Evolutionary conservation across 2,329 filamentous ascomycete genomes (phyloP).

Genomic region (Sporothrix humicola): DNA sequence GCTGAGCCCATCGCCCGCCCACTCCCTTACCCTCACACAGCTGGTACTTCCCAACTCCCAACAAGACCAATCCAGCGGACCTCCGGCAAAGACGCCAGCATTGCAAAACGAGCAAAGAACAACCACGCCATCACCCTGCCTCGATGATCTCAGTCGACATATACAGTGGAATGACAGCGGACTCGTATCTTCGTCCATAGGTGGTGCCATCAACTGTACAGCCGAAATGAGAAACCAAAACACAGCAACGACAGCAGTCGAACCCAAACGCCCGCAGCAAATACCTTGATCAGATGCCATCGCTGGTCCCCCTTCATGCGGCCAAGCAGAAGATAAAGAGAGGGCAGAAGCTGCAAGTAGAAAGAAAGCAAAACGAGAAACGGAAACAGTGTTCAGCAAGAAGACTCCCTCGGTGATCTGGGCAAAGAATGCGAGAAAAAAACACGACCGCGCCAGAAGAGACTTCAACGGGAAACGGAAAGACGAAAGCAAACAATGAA

Average conservation of each 20-base stretch:
- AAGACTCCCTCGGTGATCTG: slow-evolving; percentile 34
- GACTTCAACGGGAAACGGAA: slow-evolving; percentile 26
- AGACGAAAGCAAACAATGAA: not conserved
- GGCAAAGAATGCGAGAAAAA: not conserved
- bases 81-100: slow-evolving; percentile 31
- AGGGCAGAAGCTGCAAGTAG: slow-evolving; percentile 10
- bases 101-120: slow-evolving; percentile 22
- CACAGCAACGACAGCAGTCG: not conserved
- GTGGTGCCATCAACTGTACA: slow-evolving; percentile 32
- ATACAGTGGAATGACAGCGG: slow-evolving; percentile 56
- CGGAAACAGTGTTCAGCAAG: slow-evolving; percentile 27
- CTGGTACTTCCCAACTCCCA: not conserved
- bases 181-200: slow-evolving; percentile 89
- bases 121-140: slow-evolving; percentile 35
- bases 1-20: not conserved
- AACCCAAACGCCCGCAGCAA: slow-evolving; percentile 40
- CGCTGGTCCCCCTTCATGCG: slow-evolving; percentile 22
- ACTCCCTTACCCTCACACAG: not conserved
- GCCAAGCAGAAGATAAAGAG: not conserved
- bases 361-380: slow-evolving; percentile 5
- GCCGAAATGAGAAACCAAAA: slow-evolving; percentile 41
- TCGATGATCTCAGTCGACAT: slow-evolving; percentile 35
- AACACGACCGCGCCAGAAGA: slow-evolving; percentile 5
- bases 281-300: slow-evolving; percentile 5
- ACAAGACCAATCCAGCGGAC: slow-evolving; percentile 29